Evolutionary conservation across 768 basidiomycete species (phyloP), one percentile per base, ranked within the genome.

Genomic region (Galerina marginata): DNA sequence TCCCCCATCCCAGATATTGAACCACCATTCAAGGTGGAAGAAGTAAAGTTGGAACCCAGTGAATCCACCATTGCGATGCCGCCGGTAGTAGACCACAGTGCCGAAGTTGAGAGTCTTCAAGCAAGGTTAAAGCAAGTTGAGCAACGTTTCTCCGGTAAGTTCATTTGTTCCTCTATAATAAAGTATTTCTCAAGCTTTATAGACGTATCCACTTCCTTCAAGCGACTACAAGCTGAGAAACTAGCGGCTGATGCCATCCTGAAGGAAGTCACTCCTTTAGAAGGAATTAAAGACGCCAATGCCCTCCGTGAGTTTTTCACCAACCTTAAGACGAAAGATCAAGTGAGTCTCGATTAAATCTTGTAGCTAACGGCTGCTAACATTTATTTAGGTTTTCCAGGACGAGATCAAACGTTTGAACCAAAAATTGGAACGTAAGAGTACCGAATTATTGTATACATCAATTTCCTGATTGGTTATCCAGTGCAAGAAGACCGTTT

Each of bases 401-500:
- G 87, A 87, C n/a, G 95, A 97, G 67, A 84, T 95, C 64, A 88
- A 86, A 64, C 83, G 89, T 44, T 75, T 97, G 33, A 88, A 82
- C 56, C 83, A 80, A 54, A 90, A 90, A 67, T 82, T 96, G 16
- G 84, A 83, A 60, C 80, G 96, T 96, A 70, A 69, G 88, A 67
- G 20, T n/a, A 1, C 36, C 46, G n/a, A 40, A 39, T 3, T 37
- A 3, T 36, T 10, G 16, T 48, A 36, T 20, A 9, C 4, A 40
- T 14, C 29, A 42, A 20, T 20, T 3, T 43, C 57, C 56, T 56
- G 50, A 58, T 42, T 4, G 12, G 15, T 39, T 16, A 11, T 40
- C 37, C 65, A 96, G 95, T 87, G 12, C 93, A 96, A 76, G 93
- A 93, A 56, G 87, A 86, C 53, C 90, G 90, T 7, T 81, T 94